phyloP scores from a whole-genome alignment of 129 eudicot species.

The Flaveria linearis region DNA sequence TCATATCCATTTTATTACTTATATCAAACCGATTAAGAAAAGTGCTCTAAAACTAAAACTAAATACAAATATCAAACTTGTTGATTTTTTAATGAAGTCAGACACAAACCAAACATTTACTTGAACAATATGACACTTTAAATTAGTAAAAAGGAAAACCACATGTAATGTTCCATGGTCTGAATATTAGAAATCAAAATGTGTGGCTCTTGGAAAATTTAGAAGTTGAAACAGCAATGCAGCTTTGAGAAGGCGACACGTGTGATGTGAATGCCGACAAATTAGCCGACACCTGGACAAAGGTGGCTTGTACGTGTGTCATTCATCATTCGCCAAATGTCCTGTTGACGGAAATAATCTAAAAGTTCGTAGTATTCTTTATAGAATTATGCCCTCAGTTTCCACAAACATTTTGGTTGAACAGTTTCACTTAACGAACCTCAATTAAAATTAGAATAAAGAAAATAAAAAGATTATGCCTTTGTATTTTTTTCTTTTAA shows the following conservation, averaged over 20 bases:
- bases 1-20: too few relatives aligned
- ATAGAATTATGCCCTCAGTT: not conserved
- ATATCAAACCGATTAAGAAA: too few relatives aligned
- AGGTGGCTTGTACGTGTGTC: not conserved
- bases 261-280: slow-evolving; percentile 10
- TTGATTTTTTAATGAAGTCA: too few relatives aligned
- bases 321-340: not conserved
- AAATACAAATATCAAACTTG: too few relatives aligned
- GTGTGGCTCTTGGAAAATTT: not conserved
- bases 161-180: not conserved
- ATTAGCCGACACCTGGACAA: slow-evolving; percentile 12
- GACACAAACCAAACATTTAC: too few relatives aligned
- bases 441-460: not conserved
- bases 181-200: not conserved
- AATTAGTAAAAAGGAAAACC: too few relatives aligned
- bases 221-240: not conserved
- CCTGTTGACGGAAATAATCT: not conserved
- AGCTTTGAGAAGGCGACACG: slow-evolving; percentile 15
- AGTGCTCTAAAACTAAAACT: too few relatives aligned
- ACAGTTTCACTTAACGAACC: not conserved
- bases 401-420: not conserved
- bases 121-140: too few relatives aligned
- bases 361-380: not conserved
- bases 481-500: not conserved
- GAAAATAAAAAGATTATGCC: not conserved